These are phyloP conservation scores for Trametes versicolor DNA, from an alignment of 1,284 basidiomycete genomes.

Conservation along the genomic window DNA sequence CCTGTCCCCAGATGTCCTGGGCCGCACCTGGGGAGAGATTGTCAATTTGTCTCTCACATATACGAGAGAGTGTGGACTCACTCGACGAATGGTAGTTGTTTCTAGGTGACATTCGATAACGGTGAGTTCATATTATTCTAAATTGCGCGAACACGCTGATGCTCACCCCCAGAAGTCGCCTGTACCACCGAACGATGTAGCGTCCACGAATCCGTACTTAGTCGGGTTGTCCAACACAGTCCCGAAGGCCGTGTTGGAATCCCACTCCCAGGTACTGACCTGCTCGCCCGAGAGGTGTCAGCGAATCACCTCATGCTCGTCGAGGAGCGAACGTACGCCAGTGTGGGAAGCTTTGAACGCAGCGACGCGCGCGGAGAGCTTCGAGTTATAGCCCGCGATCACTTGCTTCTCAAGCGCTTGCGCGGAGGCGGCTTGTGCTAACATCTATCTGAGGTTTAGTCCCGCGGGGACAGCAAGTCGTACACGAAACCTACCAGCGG, in stretches of 20 bases:
- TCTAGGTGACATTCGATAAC: background rate
- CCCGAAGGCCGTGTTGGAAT: slow-evolving; percentile 61
- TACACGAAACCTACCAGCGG: slow-evolving; percentile 52
- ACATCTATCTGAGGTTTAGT: slow-evolving; percentile 51
- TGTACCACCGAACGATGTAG: slow-evolving; percentile 56
- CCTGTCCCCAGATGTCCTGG: slow-evolving; percentile 42
- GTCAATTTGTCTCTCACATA: background rate
- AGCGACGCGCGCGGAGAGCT: slow-evolving; percentile 51
- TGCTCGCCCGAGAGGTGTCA: slow-evolving; percentile 30
- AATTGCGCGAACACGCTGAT: background rate
- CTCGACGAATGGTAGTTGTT: slow-evolving; percentile 35
- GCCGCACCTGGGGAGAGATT: slow-evolving; percentile 22
- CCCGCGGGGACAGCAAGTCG: background rate
- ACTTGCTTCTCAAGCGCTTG: slow-evolving; percentile 56
- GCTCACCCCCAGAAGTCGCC: slow-evolving; percentile 67
- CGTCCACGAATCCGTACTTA: slow-evolving; percentile 62
- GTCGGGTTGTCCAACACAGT: slow-evolving; percentile 58
- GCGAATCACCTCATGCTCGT: background rate
- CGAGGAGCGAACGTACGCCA: slow-evolving; percentile 49
- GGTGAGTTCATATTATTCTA: background rate
- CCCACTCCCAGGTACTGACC: slow-evolving; percentile 61
- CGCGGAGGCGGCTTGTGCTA: slow-evolving; percentile 52
- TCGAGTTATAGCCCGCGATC: slow-evolving; percentile 60
- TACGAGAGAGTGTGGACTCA: background rate
- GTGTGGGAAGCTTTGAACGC: slow-evolving; percentile 54